Evolutionary conservation across 108 stramenopile genomes (phyloP), one percentile per base, ranked within the genome.

Genomic region (Seminavis robusta): DNA sequence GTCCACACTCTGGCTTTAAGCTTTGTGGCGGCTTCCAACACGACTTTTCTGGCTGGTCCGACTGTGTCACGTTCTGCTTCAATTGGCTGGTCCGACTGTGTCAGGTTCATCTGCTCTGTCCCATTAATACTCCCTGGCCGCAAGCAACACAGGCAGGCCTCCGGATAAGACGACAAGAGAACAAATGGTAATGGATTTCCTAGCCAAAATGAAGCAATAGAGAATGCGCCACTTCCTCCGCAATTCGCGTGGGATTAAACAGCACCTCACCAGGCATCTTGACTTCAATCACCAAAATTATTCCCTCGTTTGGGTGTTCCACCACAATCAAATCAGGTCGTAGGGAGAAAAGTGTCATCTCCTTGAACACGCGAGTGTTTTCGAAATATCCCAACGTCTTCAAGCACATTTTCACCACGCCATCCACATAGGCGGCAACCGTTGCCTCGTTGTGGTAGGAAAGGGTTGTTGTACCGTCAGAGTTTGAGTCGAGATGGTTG

Each of bases 401-500:
- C 36, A 36, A 11, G 11, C 36, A 36, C 36, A 36, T 36, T 36
- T 36, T 36, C 36, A 36, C 36, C 36, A 36, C 36, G 11, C 11
- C 36, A 10, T 36, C 10, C 11, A 36, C 36, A 11, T 36, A 36
- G 36, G 8, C 36, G 11, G 10, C 8, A 11, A 36, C 36, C 11
- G 36, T 36, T 11, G 36, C 36, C 36, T 36, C 36, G 36, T 36
- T 24, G 56, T 56, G n/a, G n/a, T n/a, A n/a, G n/a, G n/a, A n/a
- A n/a, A n/a, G n/a, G n/a, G n/a, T n/a, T n/a, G n/a, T n/a, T n/a
- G n/a, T n/a, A n/a, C n/a, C n/a, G n/a, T n/a, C n/a, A n/a, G n/a
- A n/a, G n/a, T n/a, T n/a, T n/a, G n/a, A n/a, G n/a, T n/a, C n/a
- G n/a, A n/a, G n/a, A n/a, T n/a, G n/a, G n/a, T n/a, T n/a, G n/a